Evolutionary conservation across 2,329 filamentous ascomycete species (phyloP).

Genomic region (Beauveria pseudobassiana): DNA sequence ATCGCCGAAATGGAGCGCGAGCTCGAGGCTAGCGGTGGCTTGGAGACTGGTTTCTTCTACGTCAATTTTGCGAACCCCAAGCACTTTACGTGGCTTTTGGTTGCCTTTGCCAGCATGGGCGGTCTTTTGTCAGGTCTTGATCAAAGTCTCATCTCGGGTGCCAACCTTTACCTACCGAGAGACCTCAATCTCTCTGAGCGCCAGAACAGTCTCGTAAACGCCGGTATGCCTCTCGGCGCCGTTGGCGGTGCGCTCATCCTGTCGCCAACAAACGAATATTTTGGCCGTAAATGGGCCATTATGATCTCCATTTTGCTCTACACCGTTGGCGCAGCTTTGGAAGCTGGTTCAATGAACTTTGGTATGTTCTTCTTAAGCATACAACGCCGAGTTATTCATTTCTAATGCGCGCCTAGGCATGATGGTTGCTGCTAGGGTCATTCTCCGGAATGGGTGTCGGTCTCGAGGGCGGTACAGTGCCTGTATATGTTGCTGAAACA

Average conservation of each 20-base stretch:
- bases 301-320: slow-evolving; percentile 63
- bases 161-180: slow-evolving; percentile 57
- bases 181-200: slow-evolving; percentile 47
- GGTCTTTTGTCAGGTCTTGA: slow-evolving; percentile 66
- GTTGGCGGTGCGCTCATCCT: slow-evolving; percentile 63
- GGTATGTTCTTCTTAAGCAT: slow-evolving; percentile 24
- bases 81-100: slow-evolving; percentile 58
- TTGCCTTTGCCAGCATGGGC: slow-evolving; percentile 68
- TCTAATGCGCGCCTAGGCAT: slow-evolving; percentile 35
- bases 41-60: slow-evolving; percentile 39
- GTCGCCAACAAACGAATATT: slow-evolving; percentile 58
- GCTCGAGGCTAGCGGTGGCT: slow-evolving; percentile 26
- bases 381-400: neutral
- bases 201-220: slow-evolving; percentile 60
- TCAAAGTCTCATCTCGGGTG: slow-evolving; percentile 65
- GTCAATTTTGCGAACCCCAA: slow-evolving; percentile 54
- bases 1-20: slow-evolving; percentile 35
- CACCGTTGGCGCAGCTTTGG: slow-evolving; percentile 60
- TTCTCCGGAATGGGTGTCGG: slow-evolving; percentile 63
- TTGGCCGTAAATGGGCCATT: slow-evolving; percentile 61
- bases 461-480: slow-evolving; percentile 66
- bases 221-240: slow-evolving; percentile 64
- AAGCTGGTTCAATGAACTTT: slow-evolving; percentile 60
- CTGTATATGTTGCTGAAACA: slow-evolving; percentile 67
- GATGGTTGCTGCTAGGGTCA: slow-evolving; percentile 61